A percentile compares a stretch with the other conserved stretches of the same genome.
Conservation (phyloP, 306 rosid genomes). For the Urtica urens region DNA sequence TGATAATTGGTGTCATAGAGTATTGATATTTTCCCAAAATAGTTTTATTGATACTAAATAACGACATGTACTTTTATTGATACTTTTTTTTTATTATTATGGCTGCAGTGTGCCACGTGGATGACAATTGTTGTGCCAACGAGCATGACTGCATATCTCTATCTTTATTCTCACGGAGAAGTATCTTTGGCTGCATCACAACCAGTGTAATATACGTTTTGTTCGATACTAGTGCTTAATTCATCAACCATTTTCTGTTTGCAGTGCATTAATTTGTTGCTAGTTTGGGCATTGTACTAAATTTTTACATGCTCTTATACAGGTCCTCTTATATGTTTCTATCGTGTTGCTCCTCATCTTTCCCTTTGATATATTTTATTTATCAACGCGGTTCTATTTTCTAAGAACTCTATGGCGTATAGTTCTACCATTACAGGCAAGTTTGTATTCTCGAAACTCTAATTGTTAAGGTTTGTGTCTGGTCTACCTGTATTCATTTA, state of each 20-base stretch:
- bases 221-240: no score
- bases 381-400: slow-evolving; percentile 82
- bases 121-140: slow-evolving; percentile 92
- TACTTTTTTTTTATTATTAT: background rate
- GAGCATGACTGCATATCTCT: slow-evolving; percentile 91
- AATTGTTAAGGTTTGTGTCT: slow-evolving; percentile 7
- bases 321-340: slow-evolving; percentile 89
- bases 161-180: slow-evolving; percentile 97
- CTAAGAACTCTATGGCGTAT: slow-evolving; percentile 88
- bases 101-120: slow-evolving; percentile 95
- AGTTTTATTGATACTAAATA: no score
- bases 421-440: slow-evolving; percentile 86
- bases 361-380: slow-evolving; percentile 88
- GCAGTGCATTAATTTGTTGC: slow-evolving; percentile 14
- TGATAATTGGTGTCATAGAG: no score
- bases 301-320: slow-evolving; percentile 31
- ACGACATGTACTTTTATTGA: background rate
- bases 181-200: slow-evolving; percentile 97
- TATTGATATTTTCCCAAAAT: no score
- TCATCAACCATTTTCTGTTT: slow-evolving; percentile 7
- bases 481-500: slow-evolving; percentile 14
- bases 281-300: slow-evolving; percentile 20
- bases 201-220: slow-evolving; percentile 99
- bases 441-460: slow-evolving; percentile 21
- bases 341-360: slow-evolving; percentile 68